These are phyloP conservation scores for Magnolia officinalis DNA, from an alignment of 164 flowering plant genomes.

Conservation along the genomic window DNA sequence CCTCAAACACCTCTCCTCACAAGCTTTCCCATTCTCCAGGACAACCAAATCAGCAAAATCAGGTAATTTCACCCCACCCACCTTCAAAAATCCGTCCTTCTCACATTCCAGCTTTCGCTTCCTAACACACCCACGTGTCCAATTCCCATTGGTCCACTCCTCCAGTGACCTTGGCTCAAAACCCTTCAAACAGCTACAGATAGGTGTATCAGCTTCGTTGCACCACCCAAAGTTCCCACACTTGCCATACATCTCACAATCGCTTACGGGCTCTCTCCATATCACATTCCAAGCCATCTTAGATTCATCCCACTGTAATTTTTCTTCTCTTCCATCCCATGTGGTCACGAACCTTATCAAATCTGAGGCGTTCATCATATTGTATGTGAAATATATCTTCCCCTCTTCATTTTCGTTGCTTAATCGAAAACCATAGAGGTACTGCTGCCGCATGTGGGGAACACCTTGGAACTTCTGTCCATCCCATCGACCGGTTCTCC, in stretches of 20 bases:
- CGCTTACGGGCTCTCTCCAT: background rate
- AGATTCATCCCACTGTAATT: background rate
- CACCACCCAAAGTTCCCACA: constrained; percentile 13
- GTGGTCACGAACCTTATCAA: background rate
- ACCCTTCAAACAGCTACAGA: constrained; percentile 15
- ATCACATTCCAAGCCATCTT: background rate
- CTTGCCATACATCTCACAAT: constrained; percentile 8
- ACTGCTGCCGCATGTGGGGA: background rate
- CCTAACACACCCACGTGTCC: constrained; percentile 20
- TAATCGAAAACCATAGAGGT: background rate
- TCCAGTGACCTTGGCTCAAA: constrained; percentile 8
- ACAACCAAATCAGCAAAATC: background rate
- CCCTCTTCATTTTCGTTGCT: background rate
- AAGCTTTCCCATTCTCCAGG: background rate
- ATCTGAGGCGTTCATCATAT: background rate
- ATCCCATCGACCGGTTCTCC: constrained; percentile 19
- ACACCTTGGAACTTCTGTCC: constrained; percentile 8
- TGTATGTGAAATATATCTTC: background rate
- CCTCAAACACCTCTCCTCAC: constrained; percentile 6
- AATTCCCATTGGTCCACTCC: constrained; percentile 14
- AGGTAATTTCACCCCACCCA: constrained; percentile 4
- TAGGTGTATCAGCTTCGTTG: background rate
- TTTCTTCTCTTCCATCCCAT: background rate
- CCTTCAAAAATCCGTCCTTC: constrained; percentile 10
- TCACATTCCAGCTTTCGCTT: constrained; percentile 10